A percentile compares a stretch with the other conserved stretches of the same genome.
These are phyloP conservation scores for Leishmania turanica DNA, from an alignment of 208 protist genomes.

Conservation along the genomic window DNA sequence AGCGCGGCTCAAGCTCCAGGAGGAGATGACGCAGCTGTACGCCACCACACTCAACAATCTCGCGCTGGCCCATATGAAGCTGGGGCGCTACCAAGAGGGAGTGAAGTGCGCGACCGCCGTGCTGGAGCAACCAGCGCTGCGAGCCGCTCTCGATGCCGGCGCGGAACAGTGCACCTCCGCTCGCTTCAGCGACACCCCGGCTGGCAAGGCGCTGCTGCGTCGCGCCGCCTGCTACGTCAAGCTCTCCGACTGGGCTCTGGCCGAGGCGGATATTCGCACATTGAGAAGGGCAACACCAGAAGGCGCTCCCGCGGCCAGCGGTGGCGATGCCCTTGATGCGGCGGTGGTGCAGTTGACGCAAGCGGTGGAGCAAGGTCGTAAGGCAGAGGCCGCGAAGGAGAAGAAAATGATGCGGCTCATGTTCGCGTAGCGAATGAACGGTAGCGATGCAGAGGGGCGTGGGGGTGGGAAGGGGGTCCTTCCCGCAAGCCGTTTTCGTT, in stretches of 20 bases:
- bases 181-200: conserved; percentile 12
- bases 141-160: conserved; percentile 13
- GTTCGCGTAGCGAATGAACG: conserved; percentile 37
- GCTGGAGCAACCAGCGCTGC: conserved; percentile 27
- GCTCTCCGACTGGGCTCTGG: conserved; percentile 34
- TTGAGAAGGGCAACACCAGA: background rate
- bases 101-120: conserved; percentile 45
- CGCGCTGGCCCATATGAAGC: conserved; percentile 46
- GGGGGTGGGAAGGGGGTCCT: background rate
- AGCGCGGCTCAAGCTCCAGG: conserved; percentile 14
- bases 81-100: conserved; percentile 51
- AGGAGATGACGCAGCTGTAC: conserved; percentile 37
- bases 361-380: conserved; percentile 19
- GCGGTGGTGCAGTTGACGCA: conserved; percentile 19
- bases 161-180: background rate
- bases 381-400: conserved; percentile 28
- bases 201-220: conserved; percentile 65
- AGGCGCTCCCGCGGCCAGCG: background rate
- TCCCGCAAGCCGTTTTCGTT: no score
- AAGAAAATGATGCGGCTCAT: conserved; percentile 66
- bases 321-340: conserved; percentile 14
- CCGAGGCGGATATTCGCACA: conserved; percentile 34
- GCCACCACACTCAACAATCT: conserved; percentile 57
- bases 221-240: conserved; percentile 47
- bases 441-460: background rate